Conservation (phyloP, 139 green algal genomes). For the Nannochloris sp. region DNA sequence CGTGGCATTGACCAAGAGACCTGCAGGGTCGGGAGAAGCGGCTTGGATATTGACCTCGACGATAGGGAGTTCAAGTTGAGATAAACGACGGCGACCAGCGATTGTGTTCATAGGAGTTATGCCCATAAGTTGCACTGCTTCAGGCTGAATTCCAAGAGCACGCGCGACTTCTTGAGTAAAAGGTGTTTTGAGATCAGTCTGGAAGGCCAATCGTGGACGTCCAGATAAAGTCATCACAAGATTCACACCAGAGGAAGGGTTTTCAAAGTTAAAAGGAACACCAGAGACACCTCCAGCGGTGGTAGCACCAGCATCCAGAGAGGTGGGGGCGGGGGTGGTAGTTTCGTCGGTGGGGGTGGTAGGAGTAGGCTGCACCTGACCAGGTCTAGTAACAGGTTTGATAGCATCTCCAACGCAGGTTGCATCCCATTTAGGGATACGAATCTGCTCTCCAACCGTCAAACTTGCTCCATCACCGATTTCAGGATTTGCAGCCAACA, state of each 20-base stretch:
- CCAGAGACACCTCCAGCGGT: too few species aligned
- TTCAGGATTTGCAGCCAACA: constrained; percentile 14
- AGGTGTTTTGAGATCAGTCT: background rate
- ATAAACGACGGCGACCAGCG: background rate
- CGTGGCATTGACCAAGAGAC: background rate
- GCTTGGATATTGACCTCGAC: background rate
- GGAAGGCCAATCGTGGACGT: background rate
- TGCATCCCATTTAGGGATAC: background rate
- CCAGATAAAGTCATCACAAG: background rate
- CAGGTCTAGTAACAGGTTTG: background rate
- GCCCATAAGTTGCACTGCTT: background rate
- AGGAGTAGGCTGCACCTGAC: background rate
- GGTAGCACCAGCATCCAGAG: too few species aligned
- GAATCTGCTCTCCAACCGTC: constrained; percentile 1
- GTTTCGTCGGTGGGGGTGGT: background rate
- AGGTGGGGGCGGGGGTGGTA: background rate
- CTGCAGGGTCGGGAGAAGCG: background rate
- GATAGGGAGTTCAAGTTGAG: background rate
- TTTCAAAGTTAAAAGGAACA: too few species aligned
- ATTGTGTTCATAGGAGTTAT: background rate
- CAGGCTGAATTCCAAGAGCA: background rate
- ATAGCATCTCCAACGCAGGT: background rate
- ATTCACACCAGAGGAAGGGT: background rate
- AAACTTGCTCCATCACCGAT: background rate
- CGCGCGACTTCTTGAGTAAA: background rate